Evolutionary conservation across 2,329 filamentous ascomycete genomes (phyloP).

Genomic region (Pestalotiopsis fici): DNA sequence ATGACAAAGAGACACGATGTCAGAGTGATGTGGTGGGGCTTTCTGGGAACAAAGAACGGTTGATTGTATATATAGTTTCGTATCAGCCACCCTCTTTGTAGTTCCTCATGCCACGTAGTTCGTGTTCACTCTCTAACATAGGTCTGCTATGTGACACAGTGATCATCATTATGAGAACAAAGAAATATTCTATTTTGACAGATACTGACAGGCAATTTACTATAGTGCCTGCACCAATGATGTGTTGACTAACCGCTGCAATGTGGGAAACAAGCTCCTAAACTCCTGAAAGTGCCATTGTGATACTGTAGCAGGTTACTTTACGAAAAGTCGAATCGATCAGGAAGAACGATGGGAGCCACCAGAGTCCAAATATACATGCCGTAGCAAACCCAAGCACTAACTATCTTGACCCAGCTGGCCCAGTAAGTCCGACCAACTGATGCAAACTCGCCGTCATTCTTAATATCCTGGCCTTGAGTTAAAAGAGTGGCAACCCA

Average conservation of each 20-base stretch:
- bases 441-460: constrained; percentile 79
- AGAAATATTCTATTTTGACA: neutral
- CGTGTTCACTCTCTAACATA: too few species aligned
- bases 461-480: constrained; percentile 53
- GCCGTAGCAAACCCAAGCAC: constrained; percentile 92
- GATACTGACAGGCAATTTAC: neutral
- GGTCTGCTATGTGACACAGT: too few species aligned
- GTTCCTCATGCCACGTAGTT: too few species aligned
- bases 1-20: too few species aligned
- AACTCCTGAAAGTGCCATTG: neutral
- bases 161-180: neutral
- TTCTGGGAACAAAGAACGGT: too few species aligned
- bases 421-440: constrained; percentile 96
- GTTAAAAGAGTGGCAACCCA: constrained; percentile 94
- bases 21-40: too few species aligned
- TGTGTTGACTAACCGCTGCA: neutral
- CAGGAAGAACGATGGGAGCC: constrained; percentile 82
- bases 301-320: neutral
- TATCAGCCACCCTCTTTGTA: too few species aligned
- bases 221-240: neutral
- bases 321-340: constrained; percentile 71
- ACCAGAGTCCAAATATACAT: constrained; percentile 94
- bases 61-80: too few species aligned
- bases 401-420: constrained; percentile 98
- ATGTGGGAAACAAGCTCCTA: neutral